Base-by-base conservation (phyloP, 306 rosid species). In the Dryas alaskensis region DNA sequence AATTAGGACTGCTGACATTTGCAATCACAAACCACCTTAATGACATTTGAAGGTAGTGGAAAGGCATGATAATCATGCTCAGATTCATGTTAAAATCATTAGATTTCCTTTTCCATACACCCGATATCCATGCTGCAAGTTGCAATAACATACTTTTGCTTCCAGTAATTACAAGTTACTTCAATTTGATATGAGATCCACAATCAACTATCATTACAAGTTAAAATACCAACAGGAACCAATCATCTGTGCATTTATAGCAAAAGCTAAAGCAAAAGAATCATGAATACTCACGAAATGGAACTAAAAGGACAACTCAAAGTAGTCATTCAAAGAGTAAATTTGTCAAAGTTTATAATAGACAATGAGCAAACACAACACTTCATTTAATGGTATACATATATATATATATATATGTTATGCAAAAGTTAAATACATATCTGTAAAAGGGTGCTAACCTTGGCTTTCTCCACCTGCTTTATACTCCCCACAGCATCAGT, bases 401-500 rank as follows among this genome's bases (percentile, higher is more conserved):
- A 22, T 22, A 22, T 22, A 22, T 19, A 13, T 7, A 54, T 48
- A 22, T 44, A 4, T 39, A 14, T 40, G 10, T 14, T 3, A 70
- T 11, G 65, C 9, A 70, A 55, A 55, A 57, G 19, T 55, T 55
- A 17, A 22, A 45, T 3, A 19, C 44, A n/a, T n/a, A 17, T 11
- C 5, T 12, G 14, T 14, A 69, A 27, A 31, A 46, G 27, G 65
- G 46, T 31, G 9, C 88, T 54, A 53, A 91, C 96, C 96, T 91
- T 89, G 19, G 96, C 92, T 70, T 91, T 90, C 80, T 89, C 93
- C 6, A 69, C 73, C n/a, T 39, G 79, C 84, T 93, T 93, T 61
- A 89, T 85, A 65, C 85, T 87, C 48, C 98, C 98, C 6, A 86
- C 82, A n/a, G 98, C 86, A 77, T 93, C 98, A 65, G 5, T 84